Conservation (phyloP, 441 rosid species). For the Croton setiger region DNA sequence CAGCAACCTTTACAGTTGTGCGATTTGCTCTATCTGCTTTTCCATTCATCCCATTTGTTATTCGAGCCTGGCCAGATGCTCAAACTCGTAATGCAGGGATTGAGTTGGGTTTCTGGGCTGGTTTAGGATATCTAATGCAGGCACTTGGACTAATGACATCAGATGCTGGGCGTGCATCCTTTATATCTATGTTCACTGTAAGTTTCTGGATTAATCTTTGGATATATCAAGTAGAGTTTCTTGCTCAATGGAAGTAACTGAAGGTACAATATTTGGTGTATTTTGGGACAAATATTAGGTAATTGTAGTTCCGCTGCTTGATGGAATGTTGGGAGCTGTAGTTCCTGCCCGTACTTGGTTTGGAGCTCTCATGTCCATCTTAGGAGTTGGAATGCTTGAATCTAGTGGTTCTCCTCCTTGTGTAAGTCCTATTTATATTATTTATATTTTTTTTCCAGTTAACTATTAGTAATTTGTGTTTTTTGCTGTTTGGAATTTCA, state of each 20-base stretch:
- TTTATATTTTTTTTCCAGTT: conserved; percentile 9
- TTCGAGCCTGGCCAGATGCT: conserved; percentile 35
- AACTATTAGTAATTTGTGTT: not conserved
- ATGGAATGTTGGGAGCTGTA: conserved; percentile 63
- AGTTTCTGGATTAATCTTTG: conserved; percentile 23
- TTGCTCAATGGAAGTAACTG: conserved; percentile 13
- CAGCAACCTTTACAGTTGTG: conserved; percentile 47
- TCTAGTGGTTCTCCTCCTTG: conserved; percentile 59
- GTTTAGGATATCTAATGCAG: conserved; percentile 58
- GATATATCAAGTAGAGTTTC: conserved; percentile 6
- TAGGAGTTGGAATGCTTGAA: conserved; percentile 62
- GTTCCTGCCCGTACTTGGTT: conserved; percentile 59
- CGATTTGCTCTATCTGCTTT: conserved; percentile 50
- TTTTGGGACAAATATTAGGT: conserved; percentile 38
- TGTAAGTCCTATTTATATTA: conserved; percentile 30
- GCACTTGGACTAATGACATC: conserved; percentile 58
- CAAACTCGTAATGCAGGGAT: conserved; percentile 51
- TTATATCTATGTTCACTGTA: conserved; percentile 56
- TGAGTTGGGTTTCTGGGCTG: conserved; percentile 66
- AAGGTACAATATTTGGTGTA: conserved; percentile 20
- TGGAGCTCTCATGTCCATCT: conserved; percentile 52
- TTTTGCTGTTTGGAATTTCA: not conserved
- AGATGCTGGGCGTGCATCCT: conserved; percentile 66
- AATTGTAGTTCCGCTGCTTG: conserved; percentile 66
- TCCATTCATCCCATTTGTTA: conserved; percentile 47